Evolutionary conservation across 768 basidiomycete genomes (phyloP), one percentile per base, ranked within the genome.

Genomic region (Paxillus ammoniavirescens): DNA sequence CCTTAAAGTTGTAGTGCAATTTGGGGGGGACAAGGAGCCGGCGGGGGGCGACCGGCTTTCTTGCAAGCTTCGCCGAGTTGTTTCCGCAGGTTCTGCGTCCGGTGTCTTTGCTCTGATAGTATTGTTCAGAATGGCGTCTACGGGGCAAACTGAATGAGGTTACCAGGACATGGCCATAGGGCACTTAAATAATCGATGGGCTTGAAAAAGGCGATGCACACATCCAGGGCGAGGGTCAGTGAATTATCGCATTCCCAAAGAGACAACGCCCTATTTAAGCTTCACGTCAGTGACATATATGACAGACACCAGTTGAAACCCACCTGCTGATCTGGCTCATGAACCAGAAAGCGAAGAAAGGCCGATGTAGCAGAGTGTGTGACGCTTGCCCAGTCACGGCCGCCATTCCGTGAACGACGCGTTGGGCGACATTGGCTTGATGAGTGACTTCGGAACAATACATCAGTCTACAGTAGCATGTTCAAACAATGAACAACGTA

Each of bases 291-390:
- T 44, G 50, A 46, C 49, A 51, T 58, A 53, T 49, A 48, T 17
- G 13, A 41, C 45, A 21, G 31, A 49, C 26, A 15, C 42, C 18
- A 46, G 35, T 14, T 33, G 42, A 42, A 50, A 65, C 67, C 49
- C 52, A 81, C 83, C 82, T 77, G 63, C 73, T 75, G 49, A 89
- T 78, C 67, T 88, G 85, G 18, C 78, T 77, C 84, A 87, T 85
- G 63, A 89, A 87, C 86, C 86, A 89, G 65, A 86, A 86, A 21
- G 82, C 74, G 63, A 82, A 86, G 64, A 85, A 86, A 9, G 87
- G 87, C 52, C 86, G 72, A 14, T 78, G 73, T 3, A 81, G 72
- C 21, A 89, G 67, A 31, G 75, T 65, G 54, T 81, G 77, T 38
- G 69, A 60, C 18, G 64, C 62, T 44, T 71, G 64, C 3, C 84